Conservation (phyloP, 2,329 filamentous ascomycete species). For the Sporothrix phasma region DNA sequence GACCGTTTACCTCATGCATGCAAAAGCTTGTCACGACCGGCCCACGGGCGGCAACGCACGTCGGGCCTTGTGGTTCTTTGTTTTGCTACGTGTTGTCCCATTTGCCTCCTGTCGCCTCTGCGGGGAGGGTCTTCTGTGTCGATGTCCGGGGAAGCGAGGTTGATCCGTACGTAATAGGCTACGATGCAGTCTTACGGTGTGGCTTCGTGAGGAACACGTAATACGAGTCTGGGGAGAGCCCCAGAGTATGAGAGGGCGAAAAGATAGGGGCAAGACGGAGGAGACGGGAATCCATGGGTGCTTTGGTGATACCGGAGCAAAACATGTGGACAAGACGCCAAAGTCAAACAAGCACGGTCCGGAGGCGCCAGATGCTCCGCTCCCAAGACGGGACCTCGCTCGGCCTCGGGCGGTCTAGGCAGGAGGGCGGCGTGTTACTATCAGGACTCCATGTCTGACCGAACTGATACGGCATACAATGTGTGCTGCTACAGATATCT, state of each 20-base stretch:
- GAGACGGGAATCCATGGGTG: not conserved
- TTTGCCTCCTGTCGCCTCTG: not conserved
- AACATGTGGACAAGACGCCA: not conserved
- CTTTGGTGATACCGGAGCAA: not conserved
- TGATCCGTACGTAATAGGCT: conserved; percentile 8
- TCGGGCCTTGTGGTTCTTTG: not conserved
- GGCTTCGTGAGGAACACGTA: not conserved
- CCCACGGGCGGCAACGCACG: not conserved
- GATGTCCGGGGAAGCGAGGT: not conserved
- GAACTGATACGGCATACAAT: not conserved
- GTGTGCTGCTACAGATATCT: too few species aligned
- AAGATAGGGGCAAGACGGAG: not conserved
- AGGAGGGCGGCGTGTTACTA: not conserved
- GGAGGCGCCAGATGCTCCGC: not conserved
- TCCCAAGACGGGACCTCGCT: not conserved
- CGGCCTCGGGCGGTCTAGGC: not conserved
- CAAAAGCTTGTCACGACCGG: not conserved
- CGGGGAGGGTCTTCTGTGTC: not conserved
- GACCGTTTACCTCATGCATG: conserved; percentile 4
- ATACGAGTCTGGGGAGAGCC: not conserved
- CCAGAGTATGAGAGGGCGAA: not conserved
- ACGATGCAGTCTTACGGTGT: not conserved
- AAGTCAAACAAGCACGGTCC: not conserved
- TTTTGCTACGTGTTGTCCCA: too few species aligned
- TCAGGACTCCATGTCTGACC: not conserved